Percentiles rank a stretch among this genome's conserved stretches.
Conservation (phyloP, 1,284 basidiomycete genomes). For the Austroboletus niveus region DNA sequence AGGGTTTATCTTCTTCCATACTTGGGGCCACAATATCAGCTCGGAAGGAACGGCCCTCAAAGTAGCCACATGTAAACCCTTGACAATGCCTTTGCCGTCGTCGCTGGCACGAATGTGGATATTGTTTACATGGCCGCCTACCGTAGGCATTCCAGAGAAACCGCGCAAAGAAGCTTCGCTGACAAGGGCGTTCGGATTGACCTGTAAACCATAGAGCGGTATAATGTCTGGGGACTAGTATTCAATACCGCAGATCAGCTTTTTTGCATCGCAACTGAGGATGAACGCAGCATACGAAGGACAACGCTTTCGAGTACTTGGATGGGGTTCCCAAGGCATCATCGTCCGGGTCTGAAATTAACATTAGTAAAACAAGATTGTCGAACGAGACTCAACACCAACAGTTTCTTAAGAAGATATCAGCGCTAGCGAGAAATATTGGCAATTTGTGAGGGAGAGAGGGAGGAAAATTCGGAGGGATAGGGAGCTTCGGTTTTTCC, state of each 20-base stretch:
- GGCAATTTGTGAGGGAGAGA: no score
- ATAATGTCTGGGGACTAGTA: slow-evolving; percentile 15
- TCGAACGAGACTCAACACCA: not conserved
- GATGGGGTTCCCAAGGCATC: not conserved
- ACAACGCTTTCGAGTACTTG: slow-evolving; percentile 8
- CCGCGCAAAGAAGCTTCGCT: slow-evolving; percentile 7
- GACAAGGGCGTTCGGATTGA: not conserved
- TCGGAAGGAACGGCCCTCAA: slow-evolving; percentile 11
- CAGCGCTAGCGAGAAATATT: no score
- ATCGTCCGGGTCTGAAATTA: slow-evolving; percentile 10
- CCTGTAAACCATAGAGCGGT: slow-evolving; percentile 6
- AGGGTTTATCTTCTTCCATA: not conserved
- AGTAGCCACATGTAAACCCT: slow-evolving; percentile 4
- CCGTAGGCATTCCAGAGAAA: slow-evolving; percentile 10
- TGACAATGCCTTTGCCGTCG: not conserved
- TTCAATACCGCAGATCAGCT: not conserved
- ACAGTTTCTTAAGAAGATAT: slow-evolving; percentile 11
- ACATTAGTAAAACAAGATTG: not conserved
- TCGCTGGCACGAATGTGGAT: slow-evolving; percentile 13
- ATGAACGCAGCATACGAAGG: slow-evolving; percentile 6
- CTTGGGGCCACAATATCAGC: slow-evolving; percentile 14
- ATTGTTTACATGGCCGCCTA: slow-evolving; percentile 11
- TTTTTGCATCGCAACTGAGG: not conserved
- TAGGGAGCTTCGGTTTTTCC: not conserved
- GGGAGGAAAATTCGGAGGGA: no score